A percentile compares a stretch with the other conserved stretches of the same genome.
Conservation (phyloP, 768 basidiomycete genomes). For the Tylopilus rubrobrunneus region DNA sequence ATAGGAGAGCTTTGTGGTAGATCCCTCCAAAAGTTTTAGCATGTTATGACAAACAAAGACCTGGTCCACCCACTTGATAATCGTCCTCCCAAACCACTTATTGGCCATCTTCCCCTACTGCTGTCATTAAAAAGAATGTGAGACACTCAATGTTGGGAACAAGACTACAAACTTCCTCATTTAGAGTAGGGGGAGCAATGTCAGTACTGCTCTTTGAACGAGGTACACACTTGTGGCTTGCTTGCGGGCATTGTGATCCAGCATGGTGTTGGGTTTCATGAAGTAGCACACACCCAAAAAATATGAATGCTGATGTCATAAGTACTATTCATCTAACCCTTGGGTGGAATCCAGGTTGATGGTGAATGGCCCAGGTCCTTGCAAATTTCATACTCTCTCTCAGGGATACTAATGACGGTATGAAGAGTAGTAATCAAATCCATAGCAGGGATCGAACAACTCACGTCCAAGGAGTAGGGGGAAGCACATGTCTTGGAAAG, state of each 20-base stretch:
- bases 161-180: conserved; percentile 91
- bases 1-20: conserved; percentile 84
- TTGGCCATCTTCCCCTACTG: conserved; percentile 77
- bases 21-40: conserved; percentile 43
- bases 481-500: conserved; percentile 93
- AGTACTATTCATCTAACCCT: conserved; percentile 94
- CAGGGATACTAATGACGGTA: conserved; percentile 63
- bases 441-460: conserved; percentile 21
- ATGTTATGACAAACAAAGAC: background rate
- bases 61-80: conserved; percentile 67
- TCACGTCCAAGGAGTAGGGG: conserved; percentile 92
- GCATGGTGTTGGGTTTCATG: conserved; percentile 88
- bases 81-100: conserved; percentile 91
- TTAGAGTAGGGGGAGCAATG: conserved; percentile 93
- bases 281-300: conserved; percentile 95
- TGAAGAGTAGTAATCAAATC: conserved; percentile 11
- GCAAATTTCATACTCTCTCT: conserved; percentile 82
- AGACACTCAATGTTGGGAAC: conserved; percentile 85
- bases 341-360: conserved; percentile 88
- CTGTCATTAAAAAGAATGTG: conserved; percentile 84
- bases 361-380: conserved; percentile 89
- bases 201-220: conserved; percentile 92
- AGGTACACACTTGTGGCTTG: conserved; percentile 96
- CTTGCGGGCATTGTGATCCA: conserved; percentile 97
- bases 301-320: conserved; percentile 94